phyloP scores from a whole-genome alignment of 1,284 basidiomycete genomes.

The Moesziomyces antarcticus region DNA sequence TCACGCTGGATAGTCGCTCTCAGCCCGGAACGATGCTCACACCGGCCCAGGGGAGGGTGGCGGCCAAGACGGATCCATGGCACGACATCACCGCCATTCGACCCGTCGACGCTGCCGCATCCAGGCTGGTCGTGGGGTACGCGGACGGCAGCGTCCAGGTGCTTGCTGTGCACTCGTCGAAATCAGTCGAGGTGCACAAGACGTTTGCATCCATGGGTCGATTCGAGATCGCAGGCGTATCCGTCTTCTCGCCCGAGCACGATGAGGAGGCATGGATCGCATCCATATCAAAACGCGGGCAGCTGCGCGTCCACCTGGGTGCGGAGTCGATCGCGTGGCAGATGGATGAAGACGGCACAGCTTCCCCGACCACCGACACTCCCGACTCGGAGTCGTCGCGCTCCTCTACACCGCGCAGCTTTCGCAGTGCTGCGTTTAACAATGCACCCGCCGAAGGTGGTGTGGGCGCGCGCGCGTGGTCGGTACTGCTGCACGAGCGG shows the following conservation, averaged over 20 bases:
- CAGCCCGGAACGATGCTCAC: neutral
- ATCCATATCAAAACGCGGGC: constrained; percentile 16
- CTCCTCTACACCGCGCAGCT: constrained; percentile 14
- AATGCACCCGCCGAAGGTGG: constrained; percentile 12
- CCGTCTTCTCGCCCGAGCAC: neutral
- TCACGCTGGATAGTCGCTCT: neutral
- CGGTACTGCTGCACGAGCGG: constrained; percentile 13
- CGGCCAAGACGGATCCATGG: constrained; percentile 15
- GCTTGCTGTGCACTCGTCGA: neutral
- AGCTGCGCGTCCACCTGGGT: constrained; percentile 1
- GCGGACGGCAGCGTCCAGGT: constrained; percentile 30
- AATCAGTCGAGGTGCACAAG: neutral
- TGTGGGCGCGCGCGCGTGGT: constrained; percentile 31
- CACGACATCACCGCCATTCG: constrained; percentile 29
- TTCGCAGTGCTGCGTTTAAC: constrained; percentile 38
- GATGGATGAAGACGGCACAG: constrained; percentile 3
- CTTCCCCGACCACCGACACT: neutral
- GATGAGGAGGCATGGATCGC: constrained; percentile 1
- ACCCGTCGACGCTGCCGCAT: constrained; percentile 4
- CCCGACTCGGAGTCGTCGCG: constrained; percentile 6
- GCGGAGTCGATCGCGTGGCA: neutral
- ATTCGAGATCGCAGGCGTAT: constrained; percentile 20
- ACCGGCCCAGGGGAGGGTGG: neutral
- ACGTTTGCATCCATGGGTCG: neutral
- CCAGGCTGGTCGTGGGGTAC: constrained; percentile 21